A percentile compares a stretch with the other conserved stretches of the same genome.
Evolutionary conservation across 129 eudicot genomes (phyloP).

Genomic region (Lactuca sativa): DNA sequence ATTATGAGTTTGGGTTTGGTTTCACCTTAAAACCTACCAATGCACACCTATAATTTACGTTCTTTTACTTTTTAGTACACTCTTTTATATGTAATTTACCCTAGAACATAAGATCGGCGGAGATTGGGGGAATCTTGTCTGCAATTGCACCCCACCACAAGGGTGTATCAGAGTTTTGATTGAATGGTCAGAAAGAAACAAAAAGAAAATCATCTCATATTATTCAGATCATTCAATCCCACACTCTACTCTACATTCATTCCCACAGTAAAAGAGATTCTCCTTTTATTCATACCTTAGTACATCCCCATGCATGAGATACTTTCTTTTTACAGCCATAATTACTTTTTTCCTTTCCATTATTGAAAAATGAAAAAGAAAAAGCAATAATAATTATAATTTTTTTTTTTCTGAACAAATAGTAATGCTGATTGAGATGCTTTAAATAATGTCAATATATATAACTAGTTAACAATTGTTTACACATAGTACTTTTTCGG

Average conservation of each 20-base stretch:
- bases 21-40: too few species aligned
- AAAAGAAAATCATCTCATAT: constrained; percentile 16
- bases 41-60: too few species aligned
- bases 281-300: constrained; percentile 12
- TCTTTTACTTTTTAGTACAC: too few species aligned
- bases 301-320: constrained; percentile 10
- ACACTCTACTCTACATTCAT: constrained; percentile 7
- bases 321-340: constrained; percentile 16
- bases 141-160: constrained; percentile 29
- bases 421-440: too few species aligned
- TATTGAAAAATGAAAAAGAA: too few species aligned
- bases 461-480: too few species aligned
- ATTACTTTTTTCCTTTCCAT: constrained; percentile 5
- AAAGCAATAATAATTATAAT: too few species aligned
- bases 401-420: too few species aligned
- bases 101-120: not conserved
- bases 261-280: constrained; percentile 14
- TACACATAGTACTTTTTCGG: too few species aligned
- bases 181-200: constrained; percentile 18
- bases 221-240: constrained; percentile 28
- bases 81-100: too few species aligned
- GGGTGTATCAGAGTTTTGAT: constrained; percentile 27
- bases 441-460: too few species aligned
- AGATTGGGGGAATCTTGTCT: constrained; percentile 24
- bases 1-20: too few species aligned